phyloP scores from a whole-genome alignment of 805 yeast species.

The Nakazawaea sp. region DNA sequence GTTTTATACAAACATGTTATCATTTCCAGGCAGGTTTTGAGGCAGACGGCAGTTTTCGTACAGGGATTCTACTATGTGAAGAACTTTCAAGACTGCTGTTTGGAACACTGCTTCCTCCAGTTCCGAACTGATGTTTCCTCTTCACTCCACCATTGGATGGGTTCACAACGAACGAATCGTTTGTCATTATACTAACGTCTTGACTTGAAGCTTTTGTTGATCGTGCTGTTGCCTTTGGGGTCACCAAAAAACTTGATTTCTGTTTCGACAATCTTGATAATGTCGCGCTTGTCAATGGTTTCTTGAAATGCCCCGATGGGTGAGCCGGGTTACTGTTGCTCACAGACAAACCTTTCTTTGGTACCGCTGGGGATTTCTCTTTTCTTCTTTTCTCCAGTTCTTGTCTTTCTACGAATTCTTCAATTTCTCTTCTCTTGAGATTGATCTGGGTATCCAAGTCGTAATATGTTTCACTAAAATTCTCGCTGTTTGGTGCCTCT shows the following conservation, averaged over 20 bases:
- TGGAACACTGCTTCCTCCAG: slow-evolving; percentile 1
- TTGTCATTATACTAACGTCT: slow-evolving; percentile 4
- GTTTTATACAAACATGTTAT: too few relatives aligned
- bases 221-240: neutral
- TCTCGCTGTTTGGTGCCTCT: slow-evolving; percentile 9
- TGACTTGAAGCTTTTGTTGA: neutral
- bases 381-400: neutral
- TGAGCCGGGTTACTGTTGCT: too few relatives aligned
- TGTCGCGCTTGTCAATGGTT: slow-evolving; percentile 3
- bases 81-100: neutral
- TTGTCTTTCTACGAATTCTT: neutral
- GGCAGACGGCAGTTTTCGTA: neutral
- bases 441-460: slow-evolving; percentile 6
- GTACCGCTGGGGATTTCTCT: neutral
- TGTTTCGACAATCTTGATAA: slow-evolving; percentile 6
- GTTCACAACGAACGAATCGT: slow-evolving; percentile 8
- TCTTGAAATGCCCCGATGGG: too few relatives aligned
- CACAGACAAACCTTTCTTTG: neutral
- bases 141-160: slow-evolving; percentile 2
- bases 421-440: slow-evolving; percentile 1
- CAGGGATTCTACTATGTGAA: slow-evolving; percentile 7
- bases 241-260: neutral
- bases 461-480: slow-evolving; percentile 1
- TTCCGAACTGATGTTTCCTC: slow-evolving; percentile 6
- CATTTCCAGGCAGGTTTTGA: slow-evolving; percentile 11